Evolutionary conservation across 73 alveolate species (phyloP).

Genomic region (Symbiodinium pilosum): DNA sequence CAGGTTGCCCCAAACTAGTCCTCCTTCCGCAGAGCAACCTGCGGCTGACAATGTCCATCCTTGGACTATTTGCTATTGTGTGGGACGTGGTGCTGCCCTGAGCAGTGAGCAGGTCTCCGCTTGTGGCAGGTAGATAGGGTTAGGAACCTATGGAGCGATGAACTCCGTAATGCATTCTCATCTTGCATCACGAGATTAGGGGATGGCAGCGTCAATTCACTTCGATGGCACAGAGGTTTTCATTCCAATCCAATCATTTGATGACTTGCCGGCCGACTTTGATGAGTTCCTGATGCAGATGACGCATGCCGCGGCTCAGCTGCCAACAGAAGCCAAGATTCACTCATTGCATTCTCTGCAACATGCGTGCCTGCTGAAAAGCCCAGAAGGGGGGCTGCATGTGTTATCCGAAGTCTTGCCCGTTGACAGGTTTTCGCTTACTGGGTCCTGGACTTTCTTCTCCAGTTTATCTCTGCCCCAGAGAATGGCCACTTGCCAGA

Average conservation of each 20-base stretch:
- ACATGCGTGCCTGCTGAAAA: not conserved
- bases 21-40: conserved; percentile 65
- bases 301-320: not conserved
- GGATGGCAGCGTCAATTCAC: no score
- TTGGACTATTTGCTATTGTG: conserved; percentile 34
- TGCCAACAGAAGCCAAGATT: no score
- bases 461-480: conserved; percentile 83
- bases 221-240: conserved; percentile 15
- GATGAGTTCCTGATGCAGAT: not conserved
- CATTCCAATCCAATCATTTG: conserved; percentile 68
- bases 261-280: not conserved
- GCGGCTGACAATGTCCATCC: conserved; percentile 67
- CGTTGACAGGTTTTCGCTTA: conserved; percentile 7
- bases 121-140: not conserved
- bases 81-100: conserved; percentile 55
- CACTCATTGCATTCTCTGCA: no score
- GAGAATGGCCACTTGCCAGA: not conserved
- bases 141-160: not conserved
- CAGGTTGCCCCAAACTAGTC: not conserved
- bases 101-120: not conserved
- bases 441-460: conserved; percentile 40
- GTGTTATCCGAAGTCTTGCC: no score
- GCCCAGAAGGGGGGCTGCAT: not conserved
- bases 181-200: not conserved
- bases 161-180: not conserved